A percentile compares a stretch with the other conserved stretches of the same genome.
phyloP scores from a whole-genome alignment of 2,329 filamentous ascomycete genomes.

The Diaporthe capsici region DNA sequence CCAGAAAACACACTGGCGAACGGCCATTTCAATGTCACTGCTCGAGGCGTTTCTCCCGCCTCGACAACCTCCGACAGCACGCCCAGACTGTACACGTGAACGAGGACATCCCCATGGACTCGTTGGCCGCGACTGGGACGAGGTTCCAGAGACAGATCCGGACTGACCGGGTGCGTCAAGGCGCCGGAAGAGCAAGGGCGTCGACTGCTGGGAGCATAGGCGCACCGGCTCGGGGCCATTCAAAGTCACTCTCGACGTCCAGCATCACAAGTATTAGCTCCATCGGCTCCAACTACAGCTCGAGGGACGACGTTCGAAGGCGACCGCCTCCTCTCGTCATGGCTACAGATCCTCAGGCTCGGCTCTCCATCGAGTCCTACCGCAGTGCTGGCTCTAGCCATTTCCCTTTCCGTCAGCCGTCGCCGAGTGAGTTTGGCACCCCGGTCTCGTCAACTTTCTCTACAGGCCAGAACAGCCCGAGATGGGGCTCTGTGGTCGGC shows the following conservation, averaged over 20 bases:
- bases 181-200: conserved; percentile 79
- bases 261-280: conserved; percentile 85
- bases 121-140: conserved; percentile 91
- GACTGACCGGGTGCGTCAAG: conserved; percentile 84
- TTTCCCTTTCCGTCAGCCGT: conserved; percentile 76
- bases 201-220: conserved; percentile 82
- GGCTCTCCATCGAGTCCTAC: conserved; percentile 78
- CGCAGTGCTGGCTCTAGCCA: conserved; percentile 74
- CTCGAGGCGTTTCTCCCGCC: conserved; percentile 88
- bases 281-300: conserved; percentile 74
- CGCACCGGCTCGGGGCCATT: conserved; percentile 82
- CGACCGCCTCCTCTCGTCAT: conserved; percentile 88
- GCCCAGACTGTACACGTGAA: conserved; percentile 98
- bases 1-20: conserved; percentile 96
- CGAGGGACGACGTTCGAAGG: conserved; percentile 76
- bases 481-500: conserved; percentile 76
- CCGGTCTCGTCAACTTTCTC: conserved; percentile 89
- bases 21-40: conserved; percentile 98
- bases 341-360: conserved; percentile 80
- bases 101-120: conserved; percentile 95
- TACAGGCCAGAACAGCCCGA: conserved; percentile 81
- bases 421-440: conserved; percentile 83
- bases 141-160: conserved; percentile 93
- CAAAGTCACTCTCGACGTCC: conserved; percentile 87
- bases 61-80: conserved; percentile 96